Conservation (phyloP, 768 basidiomycete genomes). For the Lactarius sp. region DNA sequence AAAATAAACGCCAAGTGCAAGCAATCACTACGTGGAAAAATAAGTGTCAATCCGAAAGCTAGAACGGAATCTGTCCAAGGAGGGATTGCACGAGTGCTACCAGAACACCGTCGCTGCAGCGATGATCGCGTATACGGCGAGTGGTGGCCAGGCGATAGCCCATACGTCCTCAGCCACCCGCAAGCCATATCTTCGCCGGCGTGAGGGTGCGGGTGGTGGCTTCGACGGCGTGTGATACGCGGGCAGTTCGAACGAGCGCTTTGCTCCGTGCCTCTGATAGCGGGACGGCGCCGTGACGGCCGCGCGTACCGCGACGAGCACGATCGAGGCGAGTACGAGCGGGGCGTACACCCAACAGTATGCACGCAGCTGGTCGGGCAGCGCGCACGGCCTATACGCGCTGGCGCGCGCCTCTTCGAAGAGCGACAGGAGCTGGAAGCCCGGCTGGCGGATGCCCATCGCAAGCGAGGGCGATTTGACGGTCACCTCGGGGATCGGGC, state of each 20-base stretch:
- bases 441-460: slow-evolving; percentile 79
- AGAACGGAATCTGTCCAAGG: not conserved
- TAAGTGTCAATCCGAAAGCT: not conserved
- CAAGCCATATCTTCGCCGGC: not conserved
- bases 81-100: not conserved
- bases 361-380: slow-evolving; percentile 81
- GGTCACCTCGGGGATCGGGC: slow-evolving; percentile 64
- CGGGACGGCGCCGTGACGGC: not conserved
- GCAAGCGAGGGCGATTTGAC: slow-evolving; percentile 89
- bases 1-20: not conserved
- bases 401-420: slow-evolving; percentile 37
- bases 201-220: not conserved
- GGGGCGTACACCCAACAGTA: slow-evolving; percentile 73
- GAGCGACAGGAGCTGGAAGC: slow-evolving; percentile 86
- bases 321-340: slow-evolving; percentile 54
- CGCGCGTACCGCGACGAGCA: slow-evolving; percentile 36
- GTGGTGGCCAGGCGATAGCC: slow-evolving; percentile 12
- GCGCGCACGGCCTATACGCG: slow-evolving; percentile 62
- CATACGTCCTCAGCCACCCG: not conserved
- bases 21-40: not conserved
- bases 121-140: slow-evolving; percentile 2
- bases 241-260: not conserved
- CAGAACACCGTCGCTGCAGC: not conserved
- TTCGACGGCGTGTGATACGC: not conserved
- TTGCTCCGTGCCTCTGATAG: not conserved